Percentiles rank a stretch among this genome's conserved stretches.
These are phyloP conservation scores for Parsonsia alboflavescens DNA, from an alignment of 257 asterid genomes.

Conservation along the genomic window DNA sequence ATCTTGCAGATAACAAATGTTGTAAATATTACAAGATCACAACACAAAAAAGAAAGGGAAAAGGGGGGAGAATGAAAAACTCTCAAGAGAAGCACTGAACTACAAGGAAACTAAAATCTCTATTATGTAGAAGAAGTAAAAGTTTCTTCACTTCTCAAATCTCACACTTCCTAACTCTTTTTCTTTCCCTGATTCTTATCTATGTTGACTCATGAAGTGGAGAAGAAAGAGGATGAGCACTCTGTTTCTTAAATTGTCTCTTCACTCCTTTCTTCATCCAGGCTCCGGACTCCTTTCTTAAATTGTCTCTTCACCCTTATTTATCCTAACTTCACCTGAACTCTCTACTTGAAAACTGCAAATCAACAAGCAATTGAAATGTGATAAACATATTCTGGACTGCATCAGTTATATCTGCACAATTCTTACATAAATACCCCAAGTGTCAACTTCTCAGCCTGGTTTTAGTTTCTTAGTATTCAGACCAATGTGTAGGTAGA, in stretches of 20 bases:
- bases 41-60: slow-evolving; percentile 23
- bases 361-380: slow-evolving; percentile 46
- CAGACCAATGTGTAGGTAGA: slow-evolving; percentile 67
- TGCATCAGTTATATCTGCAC: slow-evolving; percentile 57
- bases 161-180: slow-evolving; percentile 25
- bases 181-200: slow-evolving; percentile 26
- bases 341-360: slow-evolving; percentile 36
- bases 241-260: slow-evolving; percentile 47
- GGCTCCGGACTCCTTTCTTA: slow-evolving; percentile 31
- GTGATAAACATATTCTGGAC: slow-evolving; percentile 15
- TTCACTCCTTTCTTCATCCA: slow-evolving; percentile 81
- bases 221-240: slow-evolving; percentile 98
- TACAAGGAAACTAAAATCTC: slow-evolving; percentile 19
- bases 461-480: slow-evolving; percentile 12
- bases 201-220: slow-evolving; percentile 39
- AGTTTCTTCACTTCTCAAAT: slow-evolving; percentile 39
- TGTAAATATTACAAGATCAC: slow-evolving; percentile 60
- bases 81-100: slow-evolving; percentile 35
- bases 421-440: slow-evolving; percentile 36
- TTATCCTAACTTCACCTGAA: slow-evolving; percentile 30
- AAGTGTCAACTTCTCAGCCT: slow-evolving; percentile 21
- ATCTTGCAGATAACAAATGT: slow-evolving; percentile 33
- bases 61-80: slow-evolving; percentile 9
- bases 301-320: slow-evolving; percentile 68
- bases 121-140: slow-evolving; percentile 33